phyloP scores from a whole-genome alignment of 2,329 filamentous ascomycete species.

The Xylaria sp. region DNA sequence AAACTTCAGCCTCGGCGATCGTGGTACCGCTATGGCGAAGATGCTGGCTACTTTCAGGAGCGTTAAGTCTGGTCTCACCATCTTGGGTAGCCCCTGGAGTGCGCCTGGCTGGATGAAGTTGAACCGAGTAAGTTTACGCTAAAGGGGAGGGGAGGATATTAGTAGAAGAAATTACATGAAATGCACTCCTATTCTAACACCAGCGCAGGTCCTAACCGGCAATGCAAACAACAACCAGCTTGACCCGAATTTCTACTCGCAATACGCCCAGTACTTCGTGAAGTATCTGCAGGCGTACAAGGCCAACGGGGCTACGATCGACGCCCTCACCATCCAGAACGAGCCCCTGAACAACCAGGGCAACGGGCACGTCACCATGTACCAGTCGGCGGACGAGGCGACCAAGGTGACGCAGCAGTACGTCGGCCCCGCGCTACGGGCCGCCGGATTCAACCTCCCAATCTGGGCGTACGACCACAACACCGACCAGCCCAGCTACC shows the following conservation, averaged over 20 bases:
- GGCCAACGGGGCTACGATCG: constrained; percentile 50
- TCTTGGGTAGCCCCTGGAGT: constrained; percentile 54
- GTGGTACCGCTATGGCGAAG: constrained; percentile 53
- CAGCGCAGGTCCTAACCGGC: constrained; percentile 46
- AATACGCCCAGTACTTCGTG: constrained; percentile 54
- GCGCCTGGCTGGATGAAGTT: constrained; percentile 57
- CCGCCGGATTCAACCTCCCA: constrained; percentile 53
- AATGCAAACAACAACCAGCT: constrained; percentile 53
- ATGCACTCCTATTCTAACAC: constrained; percentile 4
- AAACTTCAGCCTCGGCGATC: constrained; percentile 52
- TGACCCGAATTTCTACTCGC: constrained; percentile 50
- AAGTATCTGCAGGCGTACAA: constrained; percentile 55
- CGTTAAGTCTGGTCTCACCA: constrained; percentile 50
- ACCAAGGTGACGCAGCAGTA: constrained; percentile 52
- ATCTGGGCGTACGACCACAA: constrained; percentile 61
- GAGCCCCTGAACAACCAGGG: constrained; percentile 55
- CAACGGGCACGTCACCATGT: constrained; percentile 53
- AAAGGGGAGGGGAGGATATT: neutral
- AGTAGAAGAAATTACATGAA: neutral
- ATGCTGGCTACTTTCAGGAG: constrained; percentile 52
- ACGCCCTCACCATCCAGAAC: constrained; percentile 58
- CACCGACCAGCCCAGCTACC: constrained; percentile 52
- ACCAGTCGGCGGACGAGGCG: constrained; percentile 53
- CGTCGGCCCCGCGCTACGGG: constrained; percentile 53
- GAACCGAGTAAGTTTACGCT: constrained; percentile 45